Evolutionary conservation across 2,329 filamentous ascomycete species (phyloP).

Genomic region (Alternaria gaisen): DNA sequence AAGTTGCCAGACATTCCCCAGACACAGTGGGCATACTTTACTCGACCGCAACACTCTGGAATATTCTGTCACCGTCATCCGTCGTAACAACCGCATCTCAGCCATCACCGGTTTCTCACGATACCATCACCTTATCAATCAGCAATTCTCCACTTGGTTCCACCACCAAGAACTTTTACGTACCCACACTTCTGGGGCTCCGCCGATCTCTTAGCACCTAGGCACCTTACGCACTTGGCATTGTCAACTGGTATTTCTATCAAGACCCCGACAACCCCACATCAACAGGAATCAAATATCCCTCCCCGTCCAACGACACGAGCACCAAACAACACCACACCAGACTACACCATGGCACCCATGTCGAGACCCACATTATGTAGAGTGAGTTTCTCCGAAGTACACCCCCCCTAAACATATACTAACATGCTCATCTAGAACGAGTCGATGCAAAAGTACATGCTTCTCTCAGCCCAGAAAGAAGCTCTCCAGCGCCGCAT

Average conservation of each 20-base stretch:
- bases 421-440: slow-evolving; percentile 30
- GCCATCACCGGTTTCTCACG: slow-evolving; percentile 16
- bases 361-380: slow-evolving; percentile 32
- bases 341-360: slow-evolving; percentile 25
- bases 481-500: slow-evolving; percentile 52
- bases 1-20: slow-evolving; percentile 15
- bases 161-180: slow-evolving; percentile 24
- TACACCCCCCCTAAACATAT: not conserved
- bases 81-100: slow-evolving; percentile 19
- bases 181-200: slow-evolving; percentile 23
- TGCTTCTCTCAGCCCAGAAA: slow-evolving; percentile 53
- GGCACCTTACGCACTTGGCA: slow-evolving; percentile 25
- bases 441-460: slow-evolving; percentile 52
- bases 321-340: slow-evolving; percentile 7
- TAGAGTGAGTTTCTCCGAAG: slow-evolving; percentile 27
- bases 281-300: slow-evolving; percentile 17
- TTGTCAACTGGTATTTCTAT: slow-evolving; percentile 18
- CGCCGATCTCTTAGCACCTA: slow-evolving; percentile 21
- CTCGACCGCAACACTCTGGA: slow-evolving; percentile 6
- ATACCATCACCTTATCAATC: slow-evolving; percentile 23
- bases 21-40: not conserved
- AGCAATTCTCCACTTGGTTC: slow-evolving; percentile 21
- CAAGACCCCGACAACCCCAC: slow-evolving; percentile 23
- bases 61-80: not conserved
- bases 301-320: slow-evolving; percentile 2